Conservation (phyloP, 805 yeast species). For the Hanseniaspora osmophila region DNA sequence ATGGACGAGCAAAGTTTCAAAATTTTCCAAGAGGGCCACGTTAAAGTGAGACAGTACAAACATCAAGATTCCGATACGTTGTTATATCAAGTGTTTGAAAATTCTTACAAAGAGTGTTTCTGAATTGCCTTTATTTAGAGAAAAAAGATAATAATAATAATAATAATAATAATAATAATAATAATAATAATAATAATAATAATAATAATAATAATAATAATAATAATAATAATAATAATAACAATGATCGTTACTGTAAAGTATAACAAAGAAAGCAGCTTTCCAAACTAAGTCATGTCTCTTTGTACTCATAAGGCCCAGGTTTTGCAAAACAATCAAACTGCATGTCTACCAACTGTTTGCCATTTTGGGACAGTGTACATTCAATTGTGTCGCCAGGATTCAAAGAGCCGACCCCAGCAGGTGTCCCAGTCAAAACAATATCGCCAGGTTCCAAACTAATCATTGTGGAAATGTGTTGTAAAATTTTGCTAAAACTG, state of each 20-base stretch:
- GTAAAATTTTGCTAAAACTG: conserved; percentile 67
- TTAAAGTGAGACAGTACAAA: conserved; percentile 48
- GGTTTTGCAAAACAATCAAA: conserved; percentile 31
- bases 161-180: too few species aligned
- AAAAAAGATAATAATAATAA: too few species aligned
- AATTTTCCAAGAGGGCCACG: conserved; percentile 64
- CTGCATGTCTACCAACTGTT: conserved; percentile 34
- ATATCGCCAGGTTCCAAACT: conserved; percentile 84
- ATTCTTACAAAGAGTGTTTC: background rate
- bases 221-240: too few species aligned
- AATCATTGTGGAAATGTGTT: conserved; percentile 77
- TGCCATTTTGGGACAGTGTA: conserved; percentile 40
- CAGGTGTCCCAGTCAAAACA: conserved; percentile 91
- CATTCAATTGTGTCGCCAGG: conserved; percentile 75
- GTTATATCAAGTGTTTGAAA: background rate
- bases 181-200: too few species aligned
- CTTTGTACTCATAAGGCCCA: conserved; percentile 45
- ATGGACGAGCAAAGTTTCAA: conserved; percentile 73
- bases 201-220: too few species aligned
- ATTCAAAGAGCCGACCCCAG: conserved; percentile 77
- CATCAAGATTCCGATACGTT: background rate
- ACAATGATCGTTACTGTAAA: too few species aligned
- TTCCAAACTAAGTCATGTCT: conserved; percentile 26
- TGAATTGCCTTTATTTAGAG: background rate
- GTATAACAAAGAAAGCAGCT: too few species aligned